phyloP scores from a whole-genome alignment of 208 protist species.

The Wallacemonas sp. region DNA sequence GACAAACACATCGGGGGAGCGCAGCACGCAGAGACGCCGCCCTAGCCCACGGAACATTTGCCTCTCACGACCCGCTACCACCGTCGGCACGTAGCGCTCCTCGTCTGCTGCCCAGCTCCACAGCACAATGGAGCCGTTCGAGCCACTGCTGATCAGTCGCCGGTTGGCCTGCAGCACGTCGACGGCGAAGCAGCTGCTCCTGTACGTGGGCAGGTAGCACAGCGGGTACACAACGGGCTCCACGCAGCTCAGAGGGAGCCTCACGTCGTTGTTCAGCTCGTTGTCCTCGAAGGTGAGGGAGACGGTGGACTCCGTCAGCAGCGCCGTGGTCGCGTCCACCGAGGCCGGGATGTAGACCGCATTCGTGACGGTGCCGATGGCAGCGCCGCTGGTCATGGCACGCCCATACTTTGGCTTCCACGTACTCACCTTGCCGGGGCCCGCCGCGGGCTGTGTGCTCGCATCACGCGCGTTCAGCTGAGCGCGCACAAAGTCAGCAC shows the following conservation, averaged over 20 bases:
- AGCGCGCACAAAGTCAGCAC: constrained; percentile 23
- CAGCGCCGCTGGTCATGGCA: constrained; percentile 42
- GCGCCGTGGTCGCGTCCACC: not conserved
- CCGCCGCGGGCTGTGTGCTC: not conserved
- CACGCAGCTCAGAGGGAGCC: constrained; percentile 63
- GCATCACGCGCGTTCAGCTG: too few relatives aligned
- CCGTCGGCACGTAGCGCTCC: constrained; percentile 33
- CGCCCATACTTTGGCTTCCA: constrained; percentile 78
- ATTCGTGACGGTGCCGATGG: constrained; percentile 70
- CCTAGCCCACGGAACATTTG: constrained; percentile 36
- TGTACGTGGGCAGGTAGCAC: constrained; percentile 30
- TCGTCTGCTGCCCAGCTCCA: constrained; percentile 39
- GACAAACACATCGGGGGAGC: constrained; percentile 67
- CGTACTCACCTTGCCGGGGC: constrained; percentile 18
- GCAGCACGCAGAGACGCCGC: constrained; percentile 56
- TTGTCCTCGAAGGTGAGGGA: constrained; percentile 57
- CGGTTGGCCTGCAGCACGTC: constrained; percentile 40
- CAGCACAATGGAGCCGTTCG: constrained; percentile 52
- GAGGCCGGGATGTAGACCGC: constrained; percentile 13
- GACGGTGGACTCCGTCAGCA: constrained; percentile 40
- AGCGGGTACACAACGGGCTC: constrained; percentile 71
- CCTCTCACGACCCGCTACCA: constrained; percentile 23
- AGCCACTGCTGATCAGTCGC: constrained; percentile 57
- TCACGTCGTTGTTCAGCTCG: constrained; percentile 57
- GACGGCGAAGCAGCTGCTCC: constrained; percentile 54